Evolutionary conservation across 2,329 filamentous ascomycete species (phyloP), one percentile per base, ranked within the genome.

Genomic region (Arthrobotrys musiformis): DNA sequence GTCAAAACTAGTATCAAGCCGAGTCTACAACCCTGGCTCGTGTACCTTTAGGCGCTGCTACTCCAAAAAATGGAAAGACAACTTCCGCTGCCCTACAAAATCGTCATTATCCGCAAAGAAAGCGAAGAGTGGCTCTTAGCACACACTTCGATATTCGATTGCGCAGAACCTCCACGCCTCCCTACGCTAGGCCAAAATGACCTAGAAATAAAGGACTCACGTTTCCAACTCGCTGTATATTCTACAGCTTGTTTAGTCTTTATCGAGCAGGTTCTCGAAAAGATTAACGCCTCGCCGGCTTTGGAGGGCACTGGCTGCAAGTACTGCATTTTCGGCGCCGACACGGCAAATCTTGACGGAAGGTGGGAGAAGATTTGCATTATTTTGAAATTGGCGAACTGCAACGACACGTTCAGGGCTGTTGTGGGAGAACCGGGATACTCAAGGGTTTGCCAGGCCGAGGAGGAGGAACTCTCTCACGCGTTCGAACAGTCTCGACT

Each of bases 281-380:
- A 66, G 15, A 73, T 73, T 0, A 73, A 73, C 15, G 2, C 11
- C 9, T 28, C 37, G 0, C 13, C 28, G 9, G 28, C 40, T 4
- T n/a, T 73, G 28, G 54, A 66, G 19, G 61, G 40, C 0, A 66
- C 69, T 50, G 60, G 60, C 1, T 73, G 69, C 24, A 60, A 60
- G 35, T 73, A 73, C 15, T 56, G 48, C 26, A 17, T 73, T 9
- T 4, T 28, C 15, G 44, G 30, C 11, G 33, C 22, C 1, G 67
- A 70, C 6, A 24, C 50, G 1, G 60, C 56, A 13, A 5, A 5
- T 15, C 0, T 26, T 11, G 42, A 66, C 7, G 33, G 13, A 17
- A 26, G 26, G 1, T 40, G 28, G 44, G 44, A 52, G 4, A 26
- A 28, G 1, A 13, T 44, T 0, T 48, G 61, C 28, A 22, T 66